A percentile compares a stretch with the other conserved stretches of the same genome.
phyloP scores from a whole-genome alignment of 106 monocot genomes.

The Amphibolis antarctica region DNA sequence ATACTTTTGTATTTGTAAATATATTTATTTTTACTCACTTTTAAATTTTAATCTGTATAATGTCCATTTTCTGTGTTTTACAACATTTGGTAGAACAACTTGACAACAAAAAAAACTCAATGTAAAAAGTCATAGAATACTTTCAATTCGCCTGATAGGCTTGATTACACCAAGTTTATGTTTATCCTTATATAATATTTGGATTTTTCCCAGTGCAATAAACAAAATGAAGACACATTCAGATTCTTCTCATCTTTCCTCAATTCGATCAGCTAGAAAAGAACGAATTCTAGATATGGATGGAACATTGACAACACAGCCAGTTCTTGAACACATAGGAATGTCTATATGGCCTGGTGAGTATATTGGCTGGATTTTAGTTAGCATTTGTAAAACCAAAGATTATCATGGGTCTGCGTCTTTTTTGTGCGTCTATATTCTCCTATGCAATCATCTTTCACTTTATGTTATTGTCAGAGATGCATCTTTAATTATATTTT shows the following conservation, averaged over 20 bases:
- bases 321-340: constrained; percentile 92
- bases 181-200: background rate
- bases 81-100: too few species aligned
- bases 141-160: too few species aligned
- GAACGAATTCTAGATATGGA: constrained; percentile 91
- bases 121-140: too few species aligned
- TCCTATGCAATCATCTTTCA: too few species aligned
- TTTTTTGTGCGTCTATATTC: background rate
- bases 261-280: constrained; percentile 40
- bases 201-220: constrained; percentile 36
- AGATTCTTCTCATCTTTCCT: constrained; percentile 72
- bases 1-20: too few species aligned
- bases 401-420: background rate
- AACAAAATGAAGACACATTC: constrained; percentile 86
- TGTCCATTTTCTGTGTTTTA: too few species aligned
- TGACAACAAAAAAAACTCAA: too few species aligned
- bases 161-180: too few species aligned
- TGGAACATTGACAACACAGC: constrained; percentile 87
- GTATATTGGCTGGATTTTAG: constrained; percentile 13
- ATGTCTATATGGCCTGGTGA: constrained; percentile 93
- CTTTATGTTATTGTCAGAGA: too few species aligned
- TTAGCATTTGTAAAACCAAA: background rate
- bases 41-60: too few species aligned
- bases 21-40: too few species aligned
- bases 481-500: too few species aligned